Conservation (phyloP, 1,139 yeast species). For the Pichia cactophila region DNA sequence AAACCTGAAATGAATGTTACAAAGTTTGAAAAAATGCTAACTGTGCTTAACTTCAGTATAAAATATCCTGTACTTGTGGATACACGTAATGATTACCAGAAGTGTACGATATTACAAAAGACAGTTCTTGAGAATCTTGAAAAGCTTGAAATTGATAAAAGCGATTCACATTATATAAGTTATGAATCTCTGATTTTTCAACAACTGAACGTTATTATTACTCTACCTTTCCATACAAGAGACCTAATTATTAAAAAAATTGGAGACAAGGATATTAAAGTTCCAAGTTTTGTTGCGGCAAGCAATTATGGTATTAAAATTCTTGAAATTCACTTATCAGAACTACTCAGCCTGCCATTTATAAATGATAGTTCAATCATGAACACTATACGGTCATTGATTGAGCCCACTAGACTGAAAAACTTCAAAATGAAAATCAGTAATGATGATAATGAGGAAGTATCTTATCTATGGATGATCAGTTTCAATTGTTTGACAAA, state of each 20-base stretch:
- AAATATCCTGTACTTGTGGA: slow-evolving; percentile 61
- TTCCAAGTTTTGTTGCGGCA: slow-evolving; percentile 61
- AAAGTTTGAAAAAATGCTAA: slow-evolving; percentile 38
- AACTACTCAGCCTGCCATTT: slow-evolving; percentile 31
- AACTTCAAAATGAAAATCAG: slow-evolving; percentile 2
- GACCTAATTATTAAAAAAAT: slow-evolving; percentile 38
- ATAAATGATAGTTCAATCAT: slow-evolving; percentile 41
- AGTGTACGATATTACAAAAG: slow-evolving; percentile 49
- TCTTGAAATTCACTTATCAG: slow-evolving; percentile 33
- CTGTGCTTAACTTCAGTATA: slow-evolving; percentile 50
- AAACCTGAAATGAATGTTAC: slow-evolving; percentile 27
- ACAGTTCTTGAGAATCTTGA: slow-evolving; percentile 41
- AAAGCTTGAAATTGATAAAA: slow-evolving; percentile 27
- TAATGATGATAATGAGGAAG: slow-evolving; percentile 1
- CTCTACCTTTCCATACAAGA: slow-evolving; percentile 55
- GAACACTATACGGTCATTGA: slow-evolving; percentile 32
- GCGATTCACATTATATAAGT: slow-evolving; percentile 23
- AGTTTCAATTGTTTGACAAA: slow-evolving; percentile 29
- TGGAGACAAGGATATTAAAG: slow-evolving; percentile 24
- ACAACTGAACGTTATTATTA: slow-evolving; percentile 45
- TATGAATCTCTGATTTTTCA: slow-evolving; percentile 41
- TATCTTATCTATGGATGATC: slow-evolving; percentile 36
- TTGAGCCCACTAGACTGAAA: slow-evolving; percentile 31
- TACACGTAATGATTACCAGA: slow-evolving; percentile 35
- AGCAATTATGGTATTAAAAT: slow-evolving; percentile 44